Conservation (phyloP, 306 rosid species). For the Inga oerstediana region DNA sequence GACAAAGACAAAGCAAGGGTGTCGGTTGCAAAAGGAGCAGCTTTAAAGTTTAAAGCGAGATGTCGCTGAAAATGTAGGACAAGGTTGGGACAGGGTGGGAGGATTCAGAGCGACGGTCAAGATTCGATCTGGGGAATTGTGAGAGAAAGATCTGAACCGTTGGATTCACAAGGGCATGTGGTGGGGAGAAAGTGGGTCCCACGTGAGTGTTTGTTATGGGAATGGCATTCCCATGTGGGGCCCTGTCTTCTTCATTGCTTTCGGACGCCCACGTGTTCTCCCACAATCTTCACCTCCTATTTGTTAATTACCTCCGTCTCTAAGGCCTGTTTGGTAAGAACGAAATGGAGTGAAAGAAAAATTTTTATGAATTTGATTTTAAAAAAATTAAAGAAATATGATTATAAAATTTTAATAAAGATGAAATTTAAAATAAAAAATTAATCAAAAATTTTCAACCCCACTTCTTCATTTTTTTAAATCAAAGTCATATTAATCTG, state of each 20-base stretch:
- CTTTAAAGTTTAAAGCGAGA: slow-evolving; percentile 67
- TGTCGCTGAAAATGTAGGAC: slow-evolving; percentile 67
- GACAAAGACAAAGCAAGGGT: slow-evolving; percentile 72
- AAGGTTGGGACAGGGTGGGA: slow-evolving; percentile 67
- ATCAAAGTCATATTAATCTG: too few relatives aligned
- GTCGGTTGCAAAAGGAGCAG: slow-evolving; percentile 84
- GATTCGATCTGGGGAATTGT: slow-evolving; percentile 52
- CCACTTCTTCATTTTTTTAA: too few relatives aligned
- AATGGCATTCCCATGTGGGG: slow-evolving; percentile 37
- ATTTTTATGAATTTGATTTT: too few relatives aligned
- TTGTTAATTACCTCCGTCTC: neutral
- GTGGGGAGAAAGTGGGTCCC: slow-evolving; percentile 35
- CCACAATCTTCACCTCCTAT: neutral
- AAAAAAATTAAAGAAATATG: too few relatives aligned
- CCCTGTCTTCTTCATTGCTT: slow-evolving; percentile 21
- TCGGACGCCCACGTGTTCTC: slow-evolving; percentile 3
- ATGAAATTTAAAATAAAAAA: too few relatives aligned
- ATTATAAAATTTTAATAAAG: too few relatives aligned
- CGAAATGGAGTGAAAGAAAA: too few relatives aligned
- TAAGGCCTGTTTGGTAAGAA: too few relatives aligned
- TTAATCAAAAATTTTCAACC: too few relatives aligned
- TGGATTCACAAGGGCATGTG: slow-evolving; percentile 52
- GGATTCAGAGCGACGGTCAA: slow-evolving; percentile 44
- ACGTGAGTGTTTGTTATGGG: slow-evolving; percentile 40
- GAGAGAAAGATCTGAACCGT: slow-evolving; percentile 54